These are phyloP conservation scores for Linnemannia elongata DNA, from an alignment of 192 early-diverging fungal species.

Conservation along the genomic window DNA sequence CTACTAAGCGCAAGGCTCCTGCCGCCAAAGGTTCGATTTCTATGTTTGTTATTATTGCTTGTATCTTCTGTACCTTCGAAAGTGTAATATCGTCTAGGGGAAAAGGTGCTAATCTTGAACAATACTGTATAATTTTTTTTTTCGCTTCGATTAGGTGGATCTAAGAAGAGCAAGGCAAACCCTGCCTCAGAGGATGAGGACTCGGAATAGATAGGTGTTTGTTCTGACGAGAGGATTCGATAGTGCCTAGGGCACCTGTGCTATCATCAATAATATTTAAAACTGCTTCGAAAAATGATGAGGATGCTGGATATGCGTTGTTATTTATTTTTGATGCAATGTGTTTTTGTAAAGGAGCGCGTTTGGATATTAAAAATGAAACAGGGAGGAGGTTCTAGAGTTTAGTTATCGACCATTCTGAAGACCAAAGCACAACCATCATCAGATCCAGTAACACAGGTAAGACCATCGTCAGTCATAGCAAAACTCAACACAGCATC, in stretches of 20 bases:
- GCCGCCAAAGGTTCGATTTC: conserved; percentile 26
- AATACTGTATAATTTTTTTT: not conserved
- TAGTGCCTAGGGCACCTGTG: not conserved
- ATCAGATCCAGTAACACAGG: conserved; percentile 85
- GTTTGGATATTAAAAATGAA: not conserved
- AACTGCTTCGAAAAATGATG: not conserved
- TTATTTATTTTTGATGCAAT: conserved; percentile 1
- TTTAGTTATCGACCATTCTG: conserved; percentile 56
- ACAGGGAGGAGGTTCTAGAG: not conserved
- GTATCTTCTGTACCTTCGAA: no score
- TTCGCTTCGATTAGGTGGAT: not conserved
- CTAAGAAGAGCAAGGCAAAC: conserved; percentile 47
- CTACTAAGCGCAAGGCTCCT: conserved; percentile 42
- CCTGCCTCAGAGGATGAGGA: conserved; percentile 40
- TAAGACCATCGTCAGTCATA: conserved; percentile 76
- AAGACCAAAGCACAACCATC: conserved; percentile 87
- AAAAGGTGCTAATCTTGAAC: no score
- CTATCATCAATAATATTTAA: not conserved
- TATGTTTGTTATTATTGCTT: not conserved
- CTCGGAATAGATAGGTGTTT: conserved; percentile 9
- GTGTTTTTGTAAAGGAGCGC: not conserved
- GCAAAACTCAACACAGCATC: conserved; percentile 90
- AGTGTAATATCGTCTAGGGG: no score
- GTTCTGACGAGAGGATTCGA: not conserved
- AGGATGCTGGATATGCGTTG: not conserved